Evolutionary conservation across 2,329 filamentous ascomycete species (phyloP), one percentile per base, ranked within the genome.

Genomic region (Aspergillus versicolor): DNA sequence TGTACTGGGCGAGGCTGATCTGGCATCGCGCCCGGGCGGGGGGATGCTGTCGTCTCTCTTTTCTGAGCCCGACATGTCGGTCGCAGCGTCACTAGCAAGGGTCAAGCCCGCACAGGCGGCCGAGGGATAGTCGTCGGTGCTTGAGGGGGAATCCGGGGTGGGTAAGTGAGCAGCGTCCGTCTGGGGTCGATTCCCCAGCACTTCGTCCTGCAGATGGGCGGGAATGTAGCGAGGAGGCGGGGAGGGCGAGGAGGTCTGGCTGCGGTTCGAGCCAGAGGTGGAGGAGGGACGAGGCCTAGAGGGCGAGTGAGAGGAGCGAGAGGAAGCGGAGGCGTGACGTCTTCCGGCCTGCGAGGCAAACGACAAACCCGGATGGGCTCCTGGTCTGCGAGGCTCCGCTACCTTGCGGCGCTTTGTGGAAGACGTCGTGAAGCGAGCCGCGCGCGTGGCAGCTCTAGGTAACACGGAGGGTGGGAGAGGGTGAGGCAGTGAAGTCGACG

Each of bases 171-270:
- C 74, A 60, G 68, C 73, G 60, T 67, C 63, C 43, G 70, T 61
- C 66, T 67, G 75, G 41, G 63, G 65, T 60, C 61, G 61, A 45
- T 66, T 61, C 56, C 68, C 71, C 38, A 73, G 68, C 53, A 81
- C 75, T 68, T 82, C 81, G 70, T 79, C 77, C 68, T 82, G 81
- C 56, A 85, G 73, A 70, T 84, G 82, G 53, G 82, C 79, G 59
- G 82, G 82, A 54, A 85, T 75, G 68, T 80, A 83, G 58, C 80
- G 77, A 43, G 77, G 68, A 49, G 71, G 68, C 54, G 65, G 65
- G 32, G 73, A 70, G 40, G 62, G 57, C 46, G 72, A 70, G 42
- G 68, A 66, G 57, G 63, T 65, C 52, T 62, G 63, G 56, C 63
- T 66, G 58, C 65, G 66, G 52, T 60, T 61, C 21, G 63, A 63